phyloP scores from a whole-genome alignment of 2,329 filamentous ascomycete genomes.

The Spiromastix sp. region DNA sequence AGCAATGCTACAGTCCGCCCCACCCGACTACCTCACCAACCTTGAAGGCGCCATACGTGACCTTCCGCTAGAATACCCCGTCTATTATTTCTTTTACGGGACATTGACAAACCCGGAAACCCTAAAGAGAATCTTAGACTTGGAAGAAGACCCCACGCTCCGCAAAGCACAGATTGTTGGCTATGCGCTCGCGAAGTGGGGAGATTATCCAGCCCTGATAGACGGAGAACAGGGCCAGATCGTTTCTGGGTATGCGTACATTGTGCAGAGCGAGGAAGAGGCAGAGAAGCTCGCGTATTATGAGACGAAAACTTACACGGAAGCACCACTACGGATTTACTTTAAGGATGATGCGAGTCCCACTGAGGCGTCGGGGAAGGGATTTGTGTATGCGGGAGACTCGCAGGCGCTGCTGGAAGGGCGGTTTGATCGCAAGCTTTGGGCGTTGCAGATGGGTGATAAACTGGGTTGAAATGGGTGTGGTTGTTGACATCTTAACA shows the following conservation, averaged over 20 bases:
- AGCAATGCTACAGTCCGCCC: background rate
- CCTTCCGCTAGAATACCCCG: background rate
- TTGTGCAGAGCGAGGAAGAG: constrained; percentile 11
- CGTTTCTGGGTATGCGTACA: constrained; percentile 10
- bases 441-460: constrained; percentile 14
- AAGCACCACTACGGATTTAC: background rate
- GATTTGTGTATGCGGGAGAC: constrained; percentile 20
- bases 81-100: background rate
- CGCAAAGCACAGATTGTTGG: too few relatives aligned
- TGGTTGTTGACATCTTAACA: too few relatives aligned
- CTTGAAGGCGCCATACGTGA: background rate
- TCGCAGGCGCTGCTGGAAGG: constrained; percentile 12
- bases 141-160: constrained; percentile 8
- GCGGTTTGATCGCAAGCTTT: constrained; percentile 16
- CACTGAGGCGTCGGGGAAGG: constrained; percentile 12
- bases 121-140: constrained; percentile 10
- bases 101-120: constrained; percentile 7
- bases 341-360: constrained; percentile 2
- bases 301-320: constrained; percentile 7
- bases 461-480: constrained; percentile 2
- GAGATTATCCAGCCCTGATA: constrained; percentile 12
- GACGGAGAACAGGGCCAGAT: constrained; percentile 8
- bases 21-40: background rate
- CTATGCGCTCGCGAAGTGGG: constrained; percentile 12
- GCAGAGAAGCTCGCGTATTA: constrained; percentile 6